These are phyloP conservation scores for Gelatoporia subvermispora DNA, from an alignment of 768 basidiomycete genomes.

Conservation along the genomic window DNA sequence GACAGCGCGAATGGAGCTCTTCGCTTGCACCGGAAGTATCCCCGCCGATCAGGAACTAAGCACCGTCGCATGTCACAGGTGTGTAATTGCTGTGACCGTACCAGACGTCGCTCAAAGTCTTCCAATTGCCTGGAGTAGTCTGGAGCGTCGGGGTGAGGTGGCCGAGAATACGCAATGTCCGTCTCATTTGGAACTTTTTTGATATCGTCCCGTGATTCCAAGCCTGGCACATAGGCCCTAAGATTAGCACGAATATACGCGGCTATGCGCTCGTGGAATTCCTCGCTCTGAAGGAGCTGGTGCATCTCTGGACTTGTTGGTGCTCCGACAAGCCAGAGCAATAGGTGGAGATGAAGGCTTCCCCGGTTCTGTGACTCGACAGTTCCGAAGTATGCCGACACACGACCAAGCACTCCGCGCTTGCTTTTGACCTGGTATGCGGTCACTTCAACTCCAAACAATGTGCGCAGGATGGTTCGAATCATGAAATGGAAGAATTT, in stretches of 20 bases:
- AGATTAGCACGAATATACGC: conserved; percentile 29
- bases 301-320: conserved; percentile 28
- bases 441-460: conserved; percentile 30
- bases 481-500: conserved; percentile 38
- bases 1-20: conserved; percentile 17
- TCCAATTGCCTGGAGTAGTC: conserved; percentile 13
- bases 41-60: conserved; percentile 3
- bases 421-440: conserved; percentile 2
- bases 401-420: conserved; percentile 29
- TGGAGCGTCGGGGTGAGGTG: conserved; percentile 25
- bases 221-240: conserved; percentile 24
- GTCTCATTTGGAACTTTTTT: conserved; percentile 19
- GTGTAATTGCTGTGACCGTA: conserved; percentile 17
- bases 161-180: conserved; percentile 29
- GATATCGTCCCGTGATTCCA: conserved; percentile 17
- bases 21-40: conserved; percentile 17
- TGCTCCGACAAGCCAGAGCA: conserved; percentile 32
- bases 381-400: conserved; percentile 1
- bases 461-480: conserved; percentile 20
- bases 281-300: conserved; percentile 16
- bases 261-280: conserved; percentile 24
- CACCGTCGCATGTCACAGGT: conserved; percentile 11
- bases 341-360: conserved; percentile 35
- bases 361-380: conserved; percentile 40
- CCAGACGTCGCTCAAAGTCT: conserved; percentile 13